Percentiles rank a stretch among this genome's conserved stretches.
Conservation (phyloP, 2,329 filamentous ascomycete genomes). For the Sporothrix protearum region DNA sequence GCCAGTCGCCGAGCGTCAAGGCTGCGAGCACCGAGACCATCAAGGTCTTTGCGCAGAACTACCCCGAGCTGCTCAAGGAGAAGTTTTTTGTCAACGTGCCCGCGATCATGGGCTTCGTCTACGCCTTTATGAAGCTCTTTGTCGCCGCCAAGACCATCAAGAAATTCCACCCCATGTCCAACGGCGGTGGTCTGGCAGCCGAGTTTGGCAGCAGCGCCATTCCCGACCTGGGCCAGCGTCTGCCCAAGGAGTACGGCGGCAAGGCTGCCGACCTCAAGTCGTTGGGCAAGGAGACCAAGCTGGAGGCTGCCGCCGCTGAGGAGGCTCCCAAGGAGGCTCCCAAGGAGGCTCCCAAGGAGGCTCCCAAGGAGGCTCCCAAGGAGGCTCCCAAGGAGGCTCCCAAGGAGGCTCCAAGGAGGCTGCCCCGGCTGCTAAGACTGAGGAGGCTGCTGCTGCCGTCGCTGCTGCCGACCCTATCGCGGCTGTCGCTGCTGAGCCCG, state of each 20-base stretch:
- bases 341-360: background rate
- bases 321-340: conserved; percentile 3
- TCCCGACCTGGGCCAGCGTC: conserved; percentile 54
- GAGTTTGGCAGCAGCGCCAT: conserved; percentile 54
- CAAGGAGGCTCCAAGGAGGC: background rate
- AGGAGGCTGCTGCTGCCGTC: background rate
- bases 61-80: conserved; percentile 81
- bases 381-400: background rate
- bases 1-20: conserved; percentile 73
- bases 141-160: conserved; percentile 68
- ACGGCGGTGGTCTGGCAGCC: conserved; percentile 64
- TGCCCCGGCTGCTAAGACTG: too few species aligned
- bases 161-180: conserved; percentile 75
- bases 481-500: background rate
- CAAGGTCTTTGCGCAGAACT: conserved; percentile 72
- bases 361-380: background rate
- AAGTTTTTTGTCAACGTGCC: conserved; percentile 98
- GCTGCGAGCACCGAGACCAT: conserved; percentile 77
- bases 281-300: conserved; percentile 30
- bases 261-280: conserved; percentile 46
- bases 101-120: conserved; percentile 84
- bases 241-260: conserved; percentile 79
- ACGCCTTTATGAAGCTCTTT: conserved; percentile 70
- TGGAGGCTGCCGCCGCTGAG: conserved; percentile 25
- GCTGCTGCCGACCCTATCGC: background rate